Base-by-base conservation (phyloP, 2,329 filamentous ascomycete genomes). In the Penicillium sp. region DNA sequence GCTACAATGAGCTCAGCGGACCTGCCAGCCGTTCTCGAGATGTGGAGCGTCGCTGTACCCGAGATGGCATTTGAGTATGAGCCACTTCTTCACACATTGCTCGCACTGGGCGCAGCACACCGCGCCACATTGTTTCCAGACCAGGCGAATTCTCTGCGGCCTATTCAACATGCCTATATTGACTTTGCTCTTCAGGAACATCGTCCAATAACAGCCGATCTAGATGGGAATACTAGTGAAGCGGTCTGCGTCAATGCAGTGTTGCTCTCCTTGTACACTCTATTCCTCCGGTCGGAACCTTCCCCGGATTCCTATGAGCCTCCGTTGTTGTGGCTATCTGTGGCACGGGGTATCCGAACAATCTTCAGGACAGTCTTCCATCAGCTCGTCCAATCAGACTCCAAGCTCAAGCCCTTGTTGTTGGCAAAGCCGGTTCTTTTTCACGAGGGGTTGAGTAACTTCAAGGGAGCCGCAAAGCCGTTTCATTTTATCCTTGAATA, bases 11-110 rank as follows among this genome's bases (percentile, higher is more conserved):
- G 56, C 39, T 62, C 62, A 16, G 62, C 62, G 13, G 58, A 62
- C 14, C 19, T 64, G 11, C 37, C 51, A 10, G 46, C 57, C 8
- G 60, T 64, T 19, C 54, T 37, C 23, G 49, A 59, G 14, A 61
- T 64, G 60, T 64, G 62, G 62, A 58, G 50, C 45, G 29, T 62
- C n/a, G 49, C 54, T 25, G 60, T 62, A 8, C 62, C 62, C 13
- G 50, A 62, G 27, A 59, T 64, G 62, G 62, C 62, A 10, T 64
- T 64, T 44, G 62, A 64, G 29, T 62, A 62, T 43, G 54, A 62
- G 50, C 62, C 62, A 23, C 62, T 64, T 47, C 56, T 64, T 21
- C 62, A 64, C 50, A 62, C 62, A 23, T 43, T 64, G 39, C 56
- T 64, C 37, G 62, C 60, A 8, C 10, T 64, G 8, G 50, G 60